These are phyloP conservation scores for Clitopilus passeckerianus DNA, from an alignment of 768 basidiomycete species.

Conservation along the genomic window DNA sequence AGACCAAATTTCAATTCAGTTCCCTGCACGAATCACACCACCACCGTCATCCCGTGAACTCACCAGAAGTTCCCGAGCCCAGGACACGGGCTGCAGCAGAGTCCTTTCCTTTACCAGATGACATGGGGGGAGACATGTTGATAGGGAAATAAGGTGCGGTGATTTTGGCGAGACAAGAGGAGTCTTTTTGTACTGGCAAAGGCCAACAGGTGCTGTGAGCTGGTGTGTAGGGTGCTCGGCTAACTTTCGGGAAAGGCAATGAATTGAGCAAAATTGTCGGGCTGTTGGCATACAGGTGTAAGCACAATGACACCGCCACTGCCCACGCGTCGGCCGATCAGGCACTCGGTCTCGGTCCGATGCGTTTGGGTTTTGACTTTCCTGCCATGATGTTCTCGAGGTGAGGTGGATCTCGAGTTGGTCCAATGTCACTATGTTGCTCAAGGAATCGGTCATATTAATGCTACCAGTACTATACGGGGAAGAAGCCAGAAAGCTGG, in stretches of 20 bases:
- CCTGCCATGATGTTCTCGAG: background rate
- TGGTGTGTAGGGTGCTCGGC: background rate
- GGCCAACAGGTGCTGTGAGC: conserved; percentile 1
- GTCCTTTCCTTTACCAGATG: conserved; percentile 64
- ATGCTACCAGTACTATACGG: background rate
- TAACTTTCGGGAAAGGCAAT: background rate
- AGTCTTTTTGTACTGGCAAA: background rate
- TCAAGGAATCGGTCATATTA: background rate
- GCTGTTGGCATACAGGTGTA: background rate
- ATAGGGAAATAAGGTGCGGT: background rate
- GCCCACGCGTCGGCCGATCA: background rate
- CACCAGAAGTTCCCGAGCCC: conserved; percentile 91
- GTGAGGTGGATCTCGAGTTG: background rate
- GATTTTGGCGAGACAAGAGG: background rate
- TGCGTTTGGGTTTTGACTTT: background rate
- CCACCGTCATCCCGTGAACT: conserved; percentile 14
- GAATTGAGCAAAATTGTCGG: background rate
- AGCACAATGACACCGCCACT: background rate
- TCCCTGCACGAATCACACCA: background rate
- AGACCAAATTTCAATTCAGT: background rate
- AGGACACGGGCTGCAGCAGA: conserved; percentile 87
- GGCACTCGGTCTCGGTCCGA: background rate
- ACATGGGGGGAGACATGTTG: conserved; percentile 36
- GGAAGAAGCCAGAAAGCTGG: background rate
- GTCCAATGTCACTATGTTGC: background rate